These are phyloP conservation scores for Penicillium sp. DNA, from an alignment of 2,329 filamentous ascomycete genomes.

Conservation along the genomic window DNA sequence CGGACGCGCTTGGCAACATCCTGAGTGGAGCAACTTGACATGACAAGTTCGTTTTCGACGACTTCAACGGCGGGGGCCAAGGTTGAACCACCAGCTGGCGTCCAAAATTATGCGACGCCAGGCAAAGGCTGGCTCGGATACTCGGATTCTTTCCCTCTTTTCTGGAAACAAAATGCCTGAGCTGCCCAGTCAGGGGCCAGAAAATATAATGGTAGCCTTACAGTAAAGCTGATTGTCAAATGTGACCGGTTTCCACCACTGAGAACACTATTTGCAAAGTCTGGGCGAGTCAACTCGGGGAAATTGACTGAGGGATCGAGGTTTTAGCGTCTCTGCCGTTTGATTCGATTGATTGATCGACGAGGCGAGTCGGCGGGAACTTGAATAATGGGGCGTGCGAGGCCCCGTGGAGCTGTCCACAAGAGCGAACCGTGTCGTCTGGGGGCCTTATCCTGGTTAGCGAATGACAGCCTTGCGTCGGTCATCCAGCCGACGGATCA, in stretches of 20 bases:
- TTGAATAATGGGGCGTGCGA: neutral
- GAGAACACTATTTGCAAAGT: neutral
- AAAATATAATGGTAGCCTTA: neutral
- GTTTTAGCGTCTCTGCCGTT: neutral
- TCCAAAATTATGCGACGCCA: neutral
- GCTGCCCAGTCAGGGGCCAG: neutral
- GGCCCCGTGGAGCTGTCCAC: constrained; percentile 12
- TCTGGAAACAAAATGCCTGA: neutral
- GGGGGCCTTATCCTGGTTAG: constrained; percentile 5
- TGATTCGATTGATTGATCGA: neutral
- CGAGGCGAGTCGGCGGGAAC: too few relatives aligned
- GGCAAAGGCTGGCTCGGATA: neutral
- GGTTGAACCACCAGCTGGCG: neutral
- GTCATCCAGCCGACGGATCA: neutral
- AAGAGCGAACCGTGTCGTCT: constrained; percentile 22
- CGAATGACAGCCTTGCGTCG: constrained; percentile 9
- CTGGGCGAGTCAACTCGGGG: constrained; percentile 5
- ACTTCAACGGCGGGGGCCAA: neutral
- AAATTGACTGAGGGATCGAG: neutral
- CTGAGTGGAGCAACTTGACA: constrained; percentile 26
- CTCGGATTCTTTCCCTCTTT: neutral
- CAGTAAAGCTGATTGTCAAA: constrained; percentile 1
- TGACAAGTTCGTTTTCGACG: constrained; percentile 16
- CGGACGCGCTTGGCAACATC: constrained; percentile 32
- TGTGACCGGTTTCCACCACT: constrained; percentile 2